phyloP scores from a whole-genome alignment of 1,284 basidiomycete genomes.

The Flammula alnicola region DNA sequence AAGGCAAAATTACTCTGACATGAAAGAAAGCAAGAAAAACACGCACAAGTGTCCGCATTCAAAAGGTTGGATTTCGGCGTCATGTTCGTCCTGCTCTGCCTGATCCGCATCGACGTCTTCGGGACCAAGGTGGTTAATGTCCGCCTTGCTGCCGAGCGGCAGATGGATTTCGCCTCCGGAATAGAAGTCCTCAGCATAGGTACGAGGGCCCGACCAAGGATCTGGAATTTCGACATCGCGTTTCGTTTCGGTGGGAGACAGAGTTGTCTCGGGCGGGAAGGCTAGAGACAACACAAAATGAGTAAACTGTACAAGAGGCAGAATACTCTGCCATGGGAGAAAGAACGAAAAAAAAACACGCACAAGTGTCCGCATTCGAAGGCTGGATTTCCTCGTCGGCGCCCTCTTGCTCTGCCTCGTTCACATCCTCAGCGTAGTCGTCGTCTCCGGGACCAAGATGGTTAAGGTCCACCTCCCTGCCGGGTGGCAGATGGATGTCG shows the following conservation, averaged over 20 bases:
- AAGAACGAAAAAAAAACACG: not conserved
- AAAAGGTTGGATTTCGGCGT: not conserved
- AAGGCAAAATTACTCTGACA: not conserved
- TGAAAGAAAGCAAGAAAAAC: not conserved
- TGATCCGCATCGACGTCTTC: constrained; percentile 7
- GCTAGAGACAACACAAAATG: constrained; percentile 1
- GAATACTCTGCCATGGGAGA: no score
- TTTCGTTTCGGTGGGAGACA: not conserved
- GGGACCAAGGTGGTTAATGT: constrained; percentile 9
- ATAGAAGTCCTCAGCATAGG: constrained; percentile 59
- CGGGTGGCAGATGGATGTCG: constrained; percentile 19
- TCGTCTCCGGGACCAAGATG: constrained; percentile 21
- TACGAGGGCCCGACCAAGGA: constrained; percentile 54
- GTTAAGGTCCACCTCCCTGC: constrained; percentile 13
- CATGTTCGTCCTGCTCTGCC: constrained; percentile 8
- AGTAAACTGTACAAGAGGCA: not conserved
- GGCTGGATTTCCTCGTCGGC: constrained; percentile 29
- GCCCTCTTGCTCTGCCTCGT: no score
- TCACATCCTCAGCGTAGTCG: not conserved
- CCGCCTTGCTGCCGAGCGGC: constrained; percentile 1
- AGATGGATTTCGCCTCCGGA: constrained; percentile 38
- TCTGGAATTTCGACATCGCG: constrained; percentile 44
- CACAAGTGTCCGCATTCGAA: not conserved
- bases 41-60: constrained; percentile 7
- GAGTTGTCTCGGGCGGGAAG: constrained; percentile 9